Evolutionary conservation across 805 yeast species (phyloP).

Genomic region (Candida nitratophila): DNA sequence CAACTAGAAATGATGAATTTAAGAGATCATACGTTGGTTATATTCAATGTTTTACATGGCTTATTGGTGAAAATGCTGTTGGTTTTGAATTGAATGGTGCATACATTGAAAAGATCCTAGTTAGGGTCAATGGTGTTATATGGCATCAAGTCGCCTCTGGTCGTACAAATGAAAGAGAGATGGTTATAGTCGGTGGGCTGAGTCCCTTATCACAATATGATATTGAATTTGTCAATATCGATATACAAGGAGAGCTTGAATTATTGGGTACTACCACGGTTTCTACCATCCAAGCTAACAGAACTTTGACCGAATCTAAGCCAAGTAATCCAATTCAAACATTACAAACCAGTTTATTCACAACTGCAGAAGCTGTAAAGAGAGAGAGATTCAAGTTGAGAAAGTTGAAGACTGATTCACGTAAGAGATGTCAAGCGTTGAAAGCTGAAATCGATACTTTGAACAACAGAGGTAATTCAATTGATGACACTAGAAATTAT

Average conservation of each 20-base stretch:
- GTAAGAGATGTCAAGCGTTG: constrained; percentile 42
- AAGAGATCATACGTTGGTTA: constrained; percentile 16
- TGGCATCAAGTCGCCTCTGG: constrained; percentile 63
- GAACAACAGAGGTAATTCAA: constrained; percentile 38
- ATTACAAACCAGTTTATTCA: constrained; percentile 54
- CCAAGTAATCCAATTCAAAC: constrained; percentile 52
- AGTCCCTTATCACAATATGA: constrained; percentile 61
- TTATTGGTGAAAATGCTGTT: constrained; percentile 45
- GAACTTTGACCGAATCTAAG: constrained; percentile 25
- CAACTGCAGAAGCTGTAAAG: constrained; percentile 52
- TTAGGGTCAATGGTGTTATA: constrained; percentile 55
- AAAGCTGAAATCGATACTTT: constrained; percentile 51
- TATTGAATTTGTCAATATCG: constrained; percentile 36
- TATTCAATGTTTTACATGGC: constrained; percentile 35
- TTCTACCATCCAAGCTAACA: constrained; percentile 26
- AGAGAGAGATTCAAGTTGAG: constrained; percentile 53
- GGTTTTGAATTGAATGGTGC: constrained; percentile 44
- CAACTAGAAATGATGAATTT: constrained; percentile 25
- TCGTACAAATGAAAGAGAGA: constrained; percentile 36
- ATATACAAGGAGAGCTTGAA: constrained; percentile 21
- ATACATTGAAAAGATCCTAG: constrained; percentile 33
- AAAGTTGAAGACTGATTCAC: constrained; percentile 49
- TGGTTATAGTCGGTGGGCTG: constrained; percentile 56
- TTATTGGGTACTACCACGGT: constrained; percentile 26
- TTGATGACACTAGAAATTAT: constrained; percentile 50